phyloP scores from a whole-genome alignment of 805 yeast genomes.

The Saccharomycopsis lassenensis region DNA sequence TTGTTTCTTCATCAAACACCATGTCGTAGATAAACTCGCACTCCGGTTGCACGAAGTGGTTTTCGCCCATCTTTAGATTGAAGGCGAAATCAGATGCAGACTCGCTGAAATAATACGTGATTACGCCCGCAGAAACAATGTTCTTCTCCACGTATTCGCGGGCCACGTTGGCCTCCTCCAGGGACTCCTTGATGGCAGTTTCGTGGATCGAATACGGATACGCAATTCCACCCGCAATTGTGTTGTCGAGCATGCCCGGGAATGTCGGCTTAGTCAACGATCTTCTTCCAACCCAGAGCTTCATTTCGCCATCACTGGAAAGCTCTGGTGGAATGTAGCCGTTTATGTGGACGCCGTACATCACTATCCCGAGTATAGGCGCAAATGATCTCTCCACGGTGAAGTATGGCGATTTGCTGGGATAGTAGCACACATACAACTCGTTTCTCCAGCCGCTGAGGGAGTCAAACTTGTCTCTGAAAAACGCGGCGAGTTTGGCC shows the following conservation, averaged over 20 bases:
- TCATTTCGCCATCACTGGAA: constrained; percentile 30
- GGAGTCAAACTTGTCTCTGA: constrained; percentile 32
- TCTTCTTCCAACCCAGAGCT: constrained; percentile 80
- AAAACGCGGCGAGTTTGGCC: constrained; percentile 30
- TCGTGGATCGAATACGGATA: constrained; percentile 65
- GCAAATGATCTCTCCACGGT: constrained; percentile 73
- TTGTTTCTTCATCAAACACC: constrained; percentile 29
- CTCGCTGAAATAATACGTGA: constrained; percentile 47
- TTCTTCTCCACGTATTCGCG: constrained; percentile 37
- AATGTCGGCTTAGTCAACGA: constrained; percentile 71
- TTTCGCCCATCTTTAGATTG: constrained; percentile 25
- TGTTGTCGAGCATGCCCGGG: constrained; percentile 87
- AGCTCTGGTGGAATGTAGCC: constrained; percentile 52
- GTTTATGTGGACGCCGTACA: constrained; percentile 82
- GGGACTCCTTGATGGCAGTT: constrained; percentile 75
- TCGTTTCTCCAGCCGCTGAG: constrained; percentile 80
- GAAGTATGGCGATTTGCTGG: constrained; percentile 46
- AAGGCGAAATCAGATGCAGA: not conserved
- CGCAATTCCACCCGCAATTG: constrained; percentile 92
- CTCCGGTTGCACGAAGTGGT: constrained; percentile 76
- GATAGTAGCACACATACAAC: constrained; percentile 59
- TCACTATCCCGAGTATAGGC: constrained; percentile 71
- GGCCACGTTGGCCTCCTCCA: constrained; percentile 81
- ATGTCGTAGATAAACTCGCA: constrained; percentile 74
- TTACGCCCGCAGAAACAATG: constrained; percentile 46